Evolutionary conservation across 768 basidiomycete genomes (phyloP), one percentile per base, ranked within the genome.

Genomic region (Nidularia pulvinata): DNA sequence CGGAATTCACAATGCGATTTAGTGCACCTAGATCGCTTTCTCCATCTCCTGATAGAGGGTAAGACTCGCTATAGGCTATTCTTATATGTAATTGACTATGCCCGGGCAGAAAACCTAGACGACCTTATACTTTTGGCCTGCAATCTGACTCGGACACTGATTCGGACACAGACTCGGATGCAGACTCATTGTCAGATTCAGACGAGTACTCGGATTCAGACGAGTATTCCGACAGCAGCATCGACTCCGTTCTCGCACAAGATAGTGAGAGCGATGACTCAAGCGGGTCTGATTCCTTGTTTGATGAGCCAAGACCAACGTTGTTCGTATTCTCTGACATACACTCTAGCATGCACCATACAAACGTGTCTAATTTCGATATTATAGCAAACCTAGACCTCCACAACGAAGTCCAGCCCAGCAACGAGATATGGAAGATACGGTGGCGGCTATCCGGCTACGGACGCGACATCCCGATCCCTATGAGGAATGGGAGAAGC

Each of bases 401-500:
- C 62, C 56, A 11, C 48, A 56, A 19, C 72, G 67, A n/a, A 70
- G 66, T 35, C 65, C 72, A 14, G 66, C 69, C 7, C 77, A 82
- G 54, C 69, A 66, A 57, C 72, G 71, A 44, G 61, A 75, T 22
- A 67, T 79, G 37, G 77, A 81, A 36, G 82, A 81, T 22, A 78
- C 80, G 1, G 63, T 82, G 22, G 75, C 80, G 11, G 72, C 81
- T 22, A 82, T 83, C 58, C 74, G 81, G 33, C 68, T 79, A 33
- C 75, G 79, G 33, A 74, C 78, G 16, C 75, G 76, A 49, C 75
- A 82, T 71, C 69, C 76, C 56, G 81, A 83, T 56, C 79, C 79
- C 53, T 83, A 82, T 55, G 81, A 82, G 65, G 78, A 82, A 60
- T 83, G 82, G 81, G 76, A 82, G 65, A 72, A 74, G 53, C 67